These are phyloP conservation scores for Mycena belliarum DNA, from an alignment of 768 basidiomycete genomes.

Conservation along the genomic window DNA sequence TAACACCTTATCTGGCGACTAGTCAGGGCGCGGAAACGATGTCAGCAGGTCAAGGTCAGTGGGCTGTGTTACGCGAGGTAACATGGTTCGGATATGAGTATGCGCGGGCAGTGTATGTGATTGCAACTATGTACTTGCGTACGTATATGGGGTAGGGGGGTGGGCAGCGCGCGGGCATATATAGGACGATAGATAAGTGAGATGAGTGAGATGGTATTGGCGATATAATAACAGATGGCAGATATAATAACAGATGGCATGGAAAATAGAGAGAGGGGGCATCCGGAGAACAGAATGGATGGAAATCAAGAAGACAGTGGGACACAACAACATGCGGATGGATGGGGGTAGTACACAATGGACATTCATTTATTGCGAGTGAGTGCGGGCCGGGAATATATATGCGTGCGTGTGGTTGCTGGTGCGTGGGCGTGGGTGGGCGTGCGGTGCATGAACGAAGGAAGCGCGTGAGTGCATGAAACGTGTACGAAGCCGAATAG, in stretches of 20 bases:
- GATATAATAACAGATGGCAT: background rate
- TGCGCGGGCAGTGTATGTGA: background rate
- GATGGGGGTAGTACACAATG: conserved; percentile 14
- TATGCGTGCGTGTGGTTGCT: conserved; percentile 11
- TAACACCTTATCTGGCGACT: conserved; percentile 5
- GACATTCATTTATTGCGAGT: conserved; percentile 2
- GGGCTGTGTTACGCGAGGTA: background rate
- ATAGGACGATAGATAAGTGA: conserved; percentile 1
- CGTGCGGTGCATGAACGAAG: conserved; percentile 1
- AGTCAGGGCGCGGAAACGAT: background rate
- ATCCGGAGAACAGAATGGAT: conserved; percentile 7
- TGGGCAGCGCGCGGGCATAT: background rate
- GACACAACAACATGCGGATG: conserved; percentile 16
- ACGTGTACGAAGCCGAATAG: background rate
- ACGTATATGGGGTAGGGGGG: background rate
- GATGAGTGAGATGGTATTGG: conserved; percentile 6
- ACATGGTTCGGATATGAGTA: background rate
- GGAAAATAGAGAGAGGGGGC: background rate
- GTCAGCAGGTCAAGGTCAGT: background rate
- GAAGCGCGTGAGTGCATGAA: background rate
- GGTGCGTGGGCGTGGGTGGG: background rate
- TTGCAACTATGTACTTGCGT: background rate
- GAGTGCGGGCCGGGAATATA: conserved; percentile 13
- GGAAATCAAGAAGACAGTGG: conserved; percentile 10
- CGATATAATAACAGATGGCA: conserved; percentile 2